A percentile compares a stretch with the other conserved stretches of the same genome.
Evolutionary conservation across 1,139 yeast species (phyloP).

Genomic region (Casaregolazyma lundiana): DNA sequence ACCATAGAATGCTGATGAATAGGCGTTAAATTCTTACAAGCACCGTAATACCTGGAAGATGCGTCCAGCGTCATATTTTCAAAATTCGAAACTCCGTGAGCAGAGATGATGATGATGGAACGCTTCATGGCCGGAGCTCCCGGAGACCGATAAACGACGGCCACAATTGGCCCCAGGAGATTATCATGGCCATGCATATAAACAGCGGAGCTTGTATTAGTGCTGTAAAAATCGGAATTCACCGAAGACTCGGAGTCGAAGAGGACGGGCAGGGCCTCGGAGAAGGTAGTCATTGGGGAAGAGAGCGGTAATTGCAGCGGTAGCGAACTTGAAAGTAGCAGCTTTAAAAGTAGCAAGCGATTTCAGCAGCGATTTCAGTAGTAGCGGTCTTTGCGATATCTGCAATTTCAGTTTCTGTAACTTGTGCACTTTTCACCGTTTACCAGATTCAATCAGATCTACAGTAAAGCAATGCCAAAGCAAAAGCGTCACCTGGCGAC

Average conservation of each 20-base stretch:
- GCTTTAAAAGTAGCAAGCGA: not conserved
- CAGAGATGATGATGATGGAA: slow-evolving; percentile 60
- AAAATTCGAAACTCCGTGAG: slow-evolving; percentile 63
- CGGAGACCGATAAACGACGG: slow-evolving; percentile 28
- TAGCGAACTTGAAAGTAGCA: not conserved
- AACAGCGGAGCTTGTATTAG: slow-evolving; percentile 30
- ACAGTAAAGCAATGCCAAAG: too few species aligned
- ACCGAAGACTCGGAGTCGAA: slow-evolving; percentile 35
- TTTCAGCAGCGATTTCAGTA: too few species aligned
- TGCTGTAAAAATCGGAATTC: not conserved
- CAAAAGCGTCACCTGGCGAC: too few species aligned
- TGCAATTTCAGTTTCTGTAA: too few species aligned
- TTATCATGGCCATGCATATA: slow-evolving; percentile 36
- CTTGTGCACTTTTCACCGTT: too few species aligned
- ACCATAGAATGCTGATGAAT: slow-evolving; percentile 53
- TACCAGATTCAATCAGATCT: too few species aligned
- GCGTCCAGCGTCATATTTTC: slow-evolving; percentile 56
- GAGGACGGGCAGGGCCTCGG: slow-evolving; percentile 3
- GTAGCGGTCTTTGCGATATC: too few species aligned
- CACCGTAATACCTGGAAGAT: slow-evolving; percentile 69
- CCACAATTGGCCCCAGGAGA: slow-evolving; percentile 33
- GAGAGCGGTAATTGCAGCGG: not conserved
- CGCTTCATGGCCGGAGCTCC: slow-evolving; percentile 29
- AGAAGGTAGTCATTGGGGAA: not conserved
- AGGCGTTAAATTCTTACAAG: slow-evolving; percentile 62